phyloP scores from a whole-genome alignment of 1,284 basidiomycete species.

The Moesziomyces antarcticus region DNA sequence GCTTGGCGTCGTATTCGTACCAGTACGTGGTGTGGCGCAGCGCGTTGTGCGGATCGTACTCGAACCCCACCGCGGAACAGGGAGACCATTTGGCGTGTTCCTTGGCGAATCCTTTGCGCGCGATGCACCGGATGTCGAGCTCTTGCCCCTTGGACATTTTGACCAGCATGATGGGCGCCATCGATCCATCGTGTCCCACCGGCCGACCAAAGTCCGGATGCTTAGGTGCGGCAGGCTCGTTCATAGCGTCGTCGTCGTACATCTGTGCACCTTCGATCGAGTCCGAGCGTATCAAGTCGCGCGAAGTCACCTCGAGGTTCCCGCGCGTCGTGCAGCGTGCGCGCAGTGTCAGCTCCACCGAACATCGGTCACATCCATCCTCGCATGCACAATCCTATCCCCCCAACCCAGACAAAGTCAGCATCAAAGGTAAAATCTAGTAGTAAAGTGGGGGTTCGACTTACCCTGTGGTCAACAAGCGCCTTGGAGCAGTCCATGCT shows the following conservation, averaged over 20 bases:
- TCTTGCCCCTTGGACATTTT: slow-evolving; percentile 96
- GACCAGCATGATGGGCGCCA: slow-evolving; percentile 78
- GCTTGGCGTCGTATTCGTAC: slow-evolving; percentile 76
- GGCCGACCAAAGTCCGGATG: slow-evolving; percentile 83
- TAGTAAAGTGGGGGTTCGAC: slow-evolving; percentile 23
- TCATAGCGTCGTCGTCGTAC: slow-evolving; percentile 52
- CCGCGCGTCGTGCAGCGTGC: slow-evolving; percentile 74
- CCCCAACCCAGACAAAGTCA: background rate
- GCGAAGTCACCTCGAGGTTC: slow-evolving; percentile 83
- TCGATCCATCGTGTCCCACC: slow-evolving; percentile 75
- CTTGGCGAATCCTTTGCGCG: slow-evolving; percentile 97
- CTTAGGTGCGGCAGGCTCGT: slow-evolving; percentile 49
- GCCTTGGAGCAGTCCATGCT: slow-evolving; percentile 70
- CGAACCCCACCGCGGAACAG: slow-evolving; percentile 91
- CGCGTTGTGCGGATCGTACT: slow-evolving; percentile 98
- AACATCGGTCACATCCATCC: slow-evolving; percentile 81
- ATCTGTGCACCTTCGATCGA: slow-evolving; percentile 45
- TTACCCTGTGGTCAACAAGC: slow-evolving; percentile 62
- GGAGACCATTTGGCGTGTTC: slow-evolving; percentile 99
- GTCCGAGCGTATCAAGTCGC: slow-evolving; percentile 59
- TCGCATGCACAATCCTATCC: slow-evolving; percentile 85
- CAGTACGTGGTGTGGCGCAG: slow-evolving; percentile 95
- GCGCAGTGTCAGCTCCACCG: slow-evolving; percentile 79
- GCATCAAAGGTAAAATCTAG: too few relatives aligned
- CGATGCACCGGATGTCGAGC: slow-evolving; percentile 85